phyloP scores from a whole-genome alignment of 345 rosid genomes.

The Hypericum androsaemum region DNA sequence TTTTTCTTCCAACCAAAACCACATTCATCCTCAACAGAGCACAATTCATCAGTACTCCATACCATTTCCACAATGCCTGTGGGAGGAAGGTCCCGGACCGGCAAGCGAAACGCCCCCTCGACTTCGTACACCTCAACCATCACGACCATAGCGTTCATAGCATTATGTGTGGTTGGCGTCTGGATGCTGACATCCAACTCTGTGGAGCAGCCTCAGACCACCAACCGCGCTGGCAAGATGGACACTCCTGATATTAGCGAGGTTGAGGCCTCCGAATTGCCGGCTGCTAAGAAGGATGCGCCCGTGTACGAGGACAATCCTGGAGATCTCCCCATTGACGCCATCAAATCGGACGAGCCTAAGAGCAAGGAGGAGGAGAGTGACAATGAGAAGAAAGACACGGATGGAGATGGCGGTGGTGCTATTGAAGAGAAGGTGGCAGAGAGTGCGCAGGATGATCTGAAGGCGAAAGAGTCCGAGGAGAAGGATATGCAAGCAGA shows the following conservation, averaged over 20 bases:
- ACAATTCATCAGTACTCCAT: background rate
- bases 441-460: conserved; percentile 7
- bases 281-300: conserved; percentile 16
- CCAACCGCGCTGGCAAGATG: conserved; percentile 19
- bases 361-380: conserved; percentile 8
- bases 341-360: conserved; percentile 56
- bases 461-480: conserved; percentile 24
- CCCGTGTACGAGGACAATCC: conserved; percentile 66
- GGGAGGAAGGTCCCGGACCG: conserved; percentile 40
- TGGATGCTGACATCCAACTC: conserved; percentile 72
- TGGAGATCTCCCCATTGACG: conserved; percentile 74
- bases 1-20: too few relatives aligned
- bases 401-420: background rate
- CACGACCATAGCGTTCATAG: conserved; percentile 52
- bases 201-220: conserved; percentile 32
- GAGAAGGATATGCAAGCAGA: conserved; percentile 28
- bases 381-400: background rate
- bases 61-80: conserved; percentile 31
- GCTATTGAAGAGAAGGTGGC: conserved; percentile 1
- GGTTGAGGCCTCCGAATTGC: too few relatives aligned
- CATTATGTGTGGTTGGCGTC: conserved; percentile 58
- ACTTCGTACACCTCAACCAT: conserved; percentile 53
- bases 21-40: conserved; percentile 3
- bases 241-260: too few relatives aligned
- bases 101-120: conserved; percentile 33